Evolutionary conservation across 805 yeast species (phyloP), one percentile per base, ranked within the genome.

Genomic region (Sungouiella blattae): DNA sequence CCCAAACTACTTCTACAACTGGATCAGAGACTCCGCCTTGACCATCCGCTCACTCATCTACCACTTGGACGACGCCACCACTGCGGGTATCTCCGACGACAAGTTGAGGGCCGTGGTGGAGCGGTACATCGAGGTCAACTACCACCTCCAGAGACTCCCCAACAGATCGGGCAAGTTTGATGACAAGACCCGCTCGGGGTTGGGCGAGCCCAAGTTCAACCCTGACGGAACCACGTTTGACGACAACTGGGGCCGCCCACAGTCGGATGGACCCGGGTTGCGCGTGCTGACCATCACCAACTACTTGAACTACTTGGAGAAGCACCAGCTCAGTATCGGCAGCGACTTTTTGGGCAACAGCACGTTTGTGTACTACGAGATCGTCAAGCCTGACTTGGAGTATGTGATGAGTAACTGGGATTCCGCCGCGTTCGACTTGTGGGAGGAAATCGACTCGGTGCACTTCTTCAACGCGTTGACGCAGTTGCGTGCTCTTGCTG

Each of bases 211-310:
- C 6, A 91, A 91, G 57, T 91, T 83, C 53, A 57, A 71, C 55
- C 77, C 80, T 4, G 75, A 87, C 53, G 80, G 83, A 16, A 49
- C 76, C 0, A 67, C 84, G 1, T 91, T 83, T 50, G 57, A 58
- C 5, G 80, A 64, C 2, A 56, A 65, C 23, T 91, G 98, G 98
- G 98, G 98, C 2, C 70, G 98, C 47, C 98, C 98, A 1, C 98
- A 91, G 60, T 74, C 87, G 40, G 98, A 91, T 57, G 98, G 98
- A 0, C 96, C 98, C 1, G 89, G 94, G 1, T 67, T 91, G 38
- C 71, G 97, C 49, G 71, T 80, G 8, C 71, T 82, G 37, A 73
- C 95, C 1, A 69, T 81, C 15, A 57, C 75, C 25, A 73, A 73
- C 41, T 85, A 77, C 53, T 47, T 85, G 40, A 59, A 64, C 15